A percentile compares a stretch with the other conserved stretches of the same genome.
These are phyloP conservation scores for Backusella westeae DNA, from an alignment of 192 early-diverging fungal genomes.

Conservation along the genomic window DNA sequence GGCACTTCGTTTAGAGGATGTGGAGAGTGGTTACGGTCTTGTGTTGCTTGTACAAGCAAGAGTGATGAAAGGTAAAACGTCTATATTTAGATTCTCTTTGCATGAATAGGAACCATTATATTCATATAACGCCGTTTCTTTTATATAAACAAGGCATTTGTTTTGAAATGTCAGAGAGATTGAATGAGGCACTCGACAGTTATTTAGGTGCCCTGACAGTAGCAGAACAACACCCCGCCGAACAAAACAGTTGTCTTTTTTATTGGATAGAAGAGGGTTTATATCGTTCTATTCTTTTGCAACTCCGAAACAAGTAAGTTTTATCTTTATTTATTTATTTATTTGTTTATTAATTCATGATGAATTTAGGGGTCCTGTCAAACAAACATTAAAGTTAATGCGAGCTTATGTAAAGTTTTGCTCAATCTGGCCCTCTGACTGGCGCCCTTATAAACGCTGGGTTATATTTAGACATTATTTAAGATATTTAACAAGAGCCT, in stretches of 20 bases:
- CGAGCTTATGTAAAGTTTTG: slow-evolving; percentile 3
- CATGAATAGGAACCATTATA: neutral
- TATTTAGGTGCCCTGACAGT: slow-evolving; percentile 48
- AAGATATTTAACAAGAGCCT: slow-evolving; percentile 40
- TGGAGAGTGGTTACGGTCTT: slow-evolving; percentile 51
- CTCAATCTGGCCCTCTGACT: slow-evolving; percentile 41
- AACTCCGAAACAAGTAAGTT: slow-evolving; percentile 7
- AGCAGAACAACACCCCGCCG: slow-evolving; percentile 19
- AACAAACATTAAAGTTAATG: slow-evolving; percentile 12
- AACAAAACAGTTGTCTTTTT: slow-evolving; percentile 16
- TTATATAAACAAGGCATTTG: slow-evolving; percentile 39
- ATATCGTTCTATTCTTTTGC: slow-evolving; percentile 15
- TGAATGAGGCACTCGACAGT: slow-evolving; percentile 42
- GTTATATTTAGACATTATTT: slow-evolving; percentile 54
- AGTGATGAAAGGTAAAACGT: slow-evolving; percentile 49
- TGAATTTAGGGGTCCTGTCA: slow-evolving; percentile 6
- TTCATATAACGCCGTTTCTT: neutral
- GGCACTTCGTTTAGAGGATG: slow-evolving; percentile 34
- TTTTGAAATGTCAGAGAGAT: slow-evolving; percentile 40
- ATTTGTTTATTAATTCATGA: neutral
- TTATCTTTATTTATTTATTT: neutral
- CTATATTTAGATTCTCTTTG: neutral
- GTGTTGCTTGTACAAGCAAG: slow-evolving; percentile 53
- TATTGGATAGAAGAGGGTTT: slow-evolving; percentile 14
- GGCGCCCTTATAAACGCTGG: slow-evolving; percentile 51